These are phyloP conservation scores for Psilocybe cyanescens DNA, from an alignment of 768 basidiomycete genomes.

Conservation along the genomic window DNA sequence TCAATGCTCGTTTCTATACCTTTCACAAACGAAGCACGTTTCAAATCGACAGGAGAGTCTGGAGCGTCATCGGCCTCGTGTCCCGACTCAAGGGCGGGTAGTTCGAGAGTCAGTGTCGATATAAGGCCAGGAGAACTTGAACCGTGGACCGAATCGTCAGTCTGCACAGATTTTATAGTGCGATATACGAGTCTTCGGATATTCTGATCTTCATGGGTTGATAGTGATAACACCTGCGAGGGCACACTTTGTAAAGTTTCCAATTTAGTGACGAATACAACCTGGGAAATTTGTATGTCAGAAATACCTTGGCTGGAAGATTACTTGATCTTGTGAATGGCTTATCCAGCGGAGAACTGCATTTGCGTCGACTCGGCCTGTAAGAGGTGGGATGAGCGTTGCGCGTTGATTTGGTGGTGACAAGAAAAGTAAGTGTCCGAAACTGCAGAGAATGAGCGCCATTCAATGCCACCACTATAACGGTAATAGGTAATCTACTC, in stretches of 20 bases:
- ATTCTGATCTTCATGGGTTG: slow-evolving; percentile 12
- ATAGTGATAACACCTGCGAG: slow-evolving; percentile 15
- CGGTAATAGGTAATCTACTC: slow-evolving; percentile 4
- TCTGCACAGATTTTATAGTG: not conserved
- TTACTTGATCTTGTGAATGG: slow-evolving; percentile 24
- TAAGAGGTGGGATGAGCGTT: slow-evolving; percentile 52
- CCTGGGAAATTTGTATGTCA: not conserved
- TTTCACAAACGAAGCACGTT: slow-evolving; percentile 8
- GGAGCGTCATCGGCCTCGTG: not conserved
- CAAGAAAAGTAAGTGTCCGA: slow-evolving; percentile 64
- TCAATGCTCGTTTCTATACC: slow-evolving; percentile 13
- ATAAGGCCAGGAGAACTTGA: not conserved
- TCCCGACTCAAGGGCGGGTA: not conserved
- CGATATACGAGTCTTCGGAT: slow-evolving; percentile 17
- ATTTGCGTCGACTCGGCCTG: slow-evolving; percentile 28
- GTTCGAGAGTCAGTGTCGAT: slow-evolving; percentile 12
- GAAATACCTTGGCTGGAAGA: slow-evolving; percentile 60
- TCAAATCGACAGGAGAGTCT: not conserved
- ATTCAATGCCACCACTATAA: not conserved
- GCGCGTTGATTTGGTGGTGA: slow-evolving; percentile 33
- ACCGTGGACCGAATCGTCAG: not conserved
- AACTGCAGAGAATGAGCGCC: slow-evolving; percentile 35
- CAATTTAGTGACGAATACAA: not conserved
- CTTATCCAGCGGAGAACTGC: slow-evolving; percentile 48
- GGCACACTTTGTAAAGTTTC: slow-evolving; percentile 19